These are phyloP conservation scores for Aspergillus biplanus DNA, from an alignment of 495 filamentous ascomycete species.

Conservation along the genomic window DNA sequence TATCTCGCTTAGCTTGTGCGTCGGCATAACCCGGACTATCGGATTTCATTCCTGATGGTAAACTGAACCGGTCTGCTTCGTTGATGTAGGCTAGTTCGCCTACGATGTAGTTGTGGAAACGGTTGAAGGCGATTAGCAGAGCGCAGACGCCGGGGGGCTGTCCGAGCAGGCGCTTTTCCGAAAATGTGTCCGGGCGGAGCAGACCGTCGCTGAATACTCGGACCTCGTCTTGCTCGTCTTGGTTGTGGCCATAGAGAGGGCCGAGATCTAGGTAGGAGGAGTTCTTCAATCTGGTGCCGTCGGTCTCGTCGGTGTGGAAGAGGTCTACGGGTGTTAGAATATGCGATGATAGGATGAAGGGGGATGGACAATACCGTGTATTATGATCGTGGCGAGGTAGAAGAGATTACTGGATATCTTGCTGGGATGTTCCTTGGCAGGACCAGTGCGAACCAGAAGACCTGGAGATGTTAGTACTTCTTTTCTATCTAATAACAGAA, in stretches of 20 bases:
- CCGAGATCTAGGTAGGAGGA: conserved; percentile 79
- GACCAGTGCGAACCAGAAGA: conserved; percentile 53
- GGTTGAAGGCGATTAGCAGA: conserved; percentile 56
- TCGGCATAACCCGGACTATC: conserved; percentile 8
- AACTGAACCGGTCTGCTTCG: conserved; percentile 49
- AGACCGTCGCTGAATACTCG: conserved; percentile 70
- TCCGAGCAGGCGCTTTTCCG: conserved; percentile 67
- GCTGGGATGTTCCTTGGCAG: conserved; percentile 58
- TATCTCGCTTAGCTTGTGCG: conserved; percentile 28
- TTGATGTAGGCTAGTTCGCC: conserved; percentile 54
- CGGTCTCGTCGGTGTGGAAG: conserved; percentile 47
- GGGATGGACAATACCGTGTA: conserved; percentile 55
- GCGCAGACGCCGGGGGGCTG: conserved; percentile 73
- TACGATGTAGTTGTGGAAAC: conserved; percentile 50
- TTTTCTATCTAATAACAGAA: no score
- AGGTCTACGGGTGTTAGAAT: conserved; percentile 36
- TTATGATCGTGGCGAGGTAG: conserved; percentile 79
- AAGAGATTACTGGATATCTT: conserved; percentile 75
- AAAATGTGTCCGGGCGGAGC: conserved; percentile 74
- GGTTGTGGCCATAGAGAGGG: conserved; percentile 74
- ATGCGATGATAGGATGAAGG: no score
- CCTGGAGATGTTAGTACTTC: no score
- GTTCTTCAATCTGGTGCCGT: not conserved
- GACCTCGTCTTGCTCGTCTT: conserved; percentile 62
- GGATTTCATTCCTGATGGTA: not conserved